phyloP scores from a whole-genome alignment of 345 rosid genomes.

The Mangifera indica region DNA sequence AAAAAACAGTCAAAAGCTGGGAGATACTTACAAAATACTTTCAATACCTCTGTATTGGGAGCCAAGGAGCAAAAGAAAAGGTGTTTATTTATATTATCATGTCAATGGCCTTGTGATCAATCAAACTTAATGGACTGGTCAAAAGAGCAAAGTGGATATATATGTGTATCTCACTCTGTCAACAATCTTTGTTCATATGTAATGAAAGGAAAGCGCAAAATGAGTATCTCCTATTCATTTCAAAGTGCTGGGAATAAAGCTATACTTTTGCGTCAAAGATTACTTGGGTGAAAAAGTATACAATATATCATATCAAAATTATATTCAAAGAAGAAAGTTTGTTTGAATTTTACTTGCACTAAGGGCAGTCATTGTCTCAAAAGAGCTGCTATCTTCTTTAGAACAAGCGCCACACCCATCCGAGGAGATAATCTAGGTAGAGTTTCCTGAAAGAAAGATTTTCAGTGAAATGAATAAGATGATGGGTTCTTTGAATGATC shows the following conservation, averaged over 20 bases:
- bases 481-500: too few species aligned
- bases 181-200: slow-evolving; percentile 14
- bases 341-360: slow-evolving; percentile 3
- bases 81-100: not conserved
- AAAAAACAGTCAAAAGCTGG: slow-evolving; percentile 11
- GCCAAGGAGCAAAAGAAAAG: not conserved
- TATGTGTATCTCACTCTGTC: slow-evolving; percentile 14
- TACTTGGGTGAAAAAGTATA: not conserved
- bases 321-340: not conserved
- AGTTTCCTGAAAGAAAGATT: slow-evolving; percentile 52
- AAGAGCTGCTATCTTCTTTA: slow-evolving; percentile 73
- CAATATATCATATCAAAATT: not conserved
- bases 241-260: slow-evolving; percentile 1
- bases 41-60: not conserved
- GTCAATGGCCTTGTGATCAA: not conserved
- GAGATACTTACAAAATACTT: not conserved
- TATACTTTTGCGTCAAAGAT: slow-evolving; percentile 21
- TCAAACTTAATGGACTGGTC: slow-evolving; percentile 34
- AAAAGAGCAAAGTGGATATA: slow-evolving; percentile 24
- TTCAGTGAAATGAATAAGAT: not conserved
- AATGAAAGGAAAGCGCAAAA: not conserved
- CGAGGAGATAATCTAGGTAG: slow-evolving; percentile 65
- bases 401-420: slow-evolving; percentile 63
- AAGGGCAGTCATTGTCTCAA: slow-evolving; percentile 39
- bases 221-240: slow-evolving; percentile 9